Evolutionary conservation across 2,329 filamentous ascomycete genomes (phyloP).

Genomic region (Botryosphaeria dothidea): DNA sequence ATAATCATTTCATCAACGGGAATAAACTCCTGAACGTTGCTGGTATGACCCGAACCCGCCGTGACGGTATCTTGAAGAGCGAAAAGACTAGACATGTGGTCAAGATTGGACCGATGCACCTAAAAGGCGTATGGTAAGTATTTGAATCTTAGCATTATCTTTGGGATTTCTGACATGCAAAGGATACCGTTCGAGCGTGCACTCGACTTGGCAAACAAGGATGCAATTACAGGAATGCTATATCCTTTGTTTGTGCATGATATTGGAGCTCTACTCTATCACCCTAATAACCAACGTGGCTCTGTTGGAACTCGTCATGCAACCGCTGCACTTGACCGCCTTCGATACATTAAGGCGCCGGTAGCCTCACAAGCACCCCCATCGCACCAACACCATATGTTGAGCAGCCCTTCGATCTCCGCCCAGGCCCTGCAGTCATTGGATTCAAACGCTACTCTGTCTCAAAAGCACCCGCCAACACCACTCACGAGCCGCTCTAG

Average conservation of each 20-base stretch:
- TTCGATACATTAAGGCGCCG: conserved; percentile 65
- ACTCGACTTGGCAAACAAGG: conserved; percentile 98
- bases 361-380: conserved; percentile 64
- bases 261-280: conserved; percentile 89
- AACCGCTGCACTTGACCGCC: conserved; percentile 75
- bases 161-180: conserved; percentile 22
- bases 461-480: conserved; percentile 91
- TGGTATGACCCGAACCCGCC: conserved; percentile 92
- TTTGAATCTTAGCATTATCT: neutral
- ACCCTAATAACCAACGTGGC: conserved; percentile 86
- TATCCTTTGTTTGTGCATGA: conserved; percentile 98
- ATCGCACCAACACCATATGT: conserved; percentile 69
- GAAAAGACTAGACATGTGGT: conserved; percentile 96
- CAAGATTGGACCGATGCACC: conserved; percentile 98
- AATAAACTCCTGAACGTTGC: conserved; percentile 97
- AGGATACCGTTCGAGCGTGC: conserved; percentile 98
- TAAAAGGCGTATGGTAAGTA: conserved; percentile 92
- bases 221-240: conserved; percentile 94
- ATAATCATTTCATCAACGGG: conserved; percentile 99
- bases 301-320: conserved; percentile 60
- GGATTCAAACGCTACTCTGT: conserved; percentile 66
- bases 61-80: conserved; percentile 96
- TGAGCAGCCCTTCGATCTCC: conserved; percentile 59
- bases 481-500: conserved; percentile 91
- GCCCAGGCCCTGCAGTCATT: conserved; percentile 66